Base-by-base conservation (phyloP, 2,329 filamentous ascomycete species). In the Colletotrichum echinochloae region DNA sequence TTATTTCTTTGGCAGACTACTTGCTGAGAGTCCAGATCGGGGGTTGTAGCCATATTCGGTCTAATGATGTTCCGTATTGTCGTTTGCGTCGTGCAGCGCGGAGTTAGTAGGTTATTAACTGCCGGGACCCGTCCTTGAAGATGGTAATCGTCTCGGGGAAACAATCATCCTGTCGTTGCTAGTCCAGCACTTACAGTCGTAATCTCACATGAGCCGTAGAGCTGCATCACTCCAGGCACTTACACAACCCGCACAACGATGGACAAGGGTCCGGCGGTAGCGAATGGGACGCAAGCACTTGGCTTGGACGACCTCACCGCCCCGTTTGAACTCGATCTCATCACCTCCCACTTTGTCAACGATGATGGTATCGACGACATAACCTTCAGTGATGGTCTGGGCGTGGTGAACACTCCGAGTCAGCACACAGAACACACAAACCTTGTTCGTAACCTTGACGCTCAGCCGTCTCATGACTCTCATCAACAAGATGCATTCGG, bases 241-340 rank as follows among this genome's bases (percentile, higher is more conserved):
- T 63, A 62, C 67, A 61, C 35, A 41, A 46, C 51, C 57, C 35
- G 23, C 23, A 28, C 26, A 20, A 46, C 23, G 12, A 70, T 70
- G 67, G 63, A 70, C 67, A 59, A 57, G 64, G 51, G n/a, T 18
- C 20, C 37, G 26, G 44, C 9, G 8, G 20, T 28, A 52, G 35
- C 64, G 41, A 67, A 70, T 66, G 57, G 37, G 11, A 62, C 18
- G 44, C 57, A 62, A 41, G 35, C 64, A 20, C 33, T 37, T 37
- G 30, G 35, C n/a, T 33, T 62, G 3, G 67, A 59, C 39, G 67
- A 70, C 52, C 52, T 52, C 64, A 62, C 57, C 57, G 66, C 62
- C 48, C 44, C 64, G 0, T 37, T 62, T 11, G 67, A 62, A 26
- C 59, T 67, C 20, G 41, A 41, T 11, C 26, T 57, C 16, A 57